Conservation (phyloP, 2,329 filamentous ascomycete genomes). For the Xylariaceae sp. region DNA sequence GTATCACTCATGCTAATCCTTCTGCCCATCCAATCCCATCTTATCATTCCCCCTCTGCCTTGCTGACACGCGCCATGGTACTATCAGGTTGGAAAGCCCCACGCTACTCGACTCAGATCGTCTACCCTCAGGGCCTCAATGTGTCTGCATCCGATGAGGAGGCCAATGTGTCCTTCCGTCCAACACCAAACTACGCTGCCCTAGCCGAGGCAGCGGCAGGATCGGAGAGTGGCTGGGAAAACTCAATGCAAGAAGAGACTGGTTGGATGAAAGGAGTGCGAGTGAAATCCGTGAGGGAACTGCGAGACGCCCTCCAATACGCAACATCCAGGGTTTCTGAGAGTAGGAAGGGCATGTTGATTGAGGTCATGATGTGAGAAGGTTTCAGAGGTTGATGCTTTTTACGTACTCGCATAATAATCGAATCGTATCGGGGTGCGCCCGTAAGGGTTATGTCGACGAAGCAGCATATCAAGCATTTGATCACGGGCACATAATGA, state of each 20-base stretch:
- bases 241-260: conserved; percentile 1
- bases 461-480: too few species aligned
- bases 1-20: background rate
- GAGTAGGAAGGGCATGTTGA: conserved; percentile 20
- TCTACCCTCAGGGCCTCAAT: conserved; percentile 23
- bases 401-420: too few species aligned
- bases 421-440: too few species aligned
- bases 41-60: too few species aligned
- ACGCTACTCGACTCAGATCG: conserved; percentile 21
- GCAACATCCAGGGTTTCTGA: conserved; percentile 14
- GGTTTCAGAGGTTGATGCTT: too few species aligned
- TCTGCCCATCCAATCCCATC: too few species aligned
- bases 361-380: conserved; percentile 21
- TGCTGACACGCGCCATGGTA: background rate
- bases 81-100: conserved; percentile 25
- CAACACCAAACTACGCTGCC: conserved; percentile 24
- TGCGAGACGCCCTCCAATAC: conserved; percentile 14
- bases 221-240: conserved; percentile 15
- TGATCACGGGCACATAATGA: too few species aligned
- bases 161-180: conserved; percentile 24
- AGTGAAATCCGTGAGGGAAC: conserved; percentile 15
- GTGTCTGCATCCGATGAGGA: conserved; percentile 23
- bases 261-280: conserved; percentile 21
- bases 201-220: conserved; percentile 24
- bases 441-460: too few species aligned